Percentiles rank a stretch among this genome's conserved stretches.
These are phyloP conservation scores for Austroboletus eburneus DNA, from an alignment of 768 basidiomycete species.

Conservation along the genomic window DNA sequence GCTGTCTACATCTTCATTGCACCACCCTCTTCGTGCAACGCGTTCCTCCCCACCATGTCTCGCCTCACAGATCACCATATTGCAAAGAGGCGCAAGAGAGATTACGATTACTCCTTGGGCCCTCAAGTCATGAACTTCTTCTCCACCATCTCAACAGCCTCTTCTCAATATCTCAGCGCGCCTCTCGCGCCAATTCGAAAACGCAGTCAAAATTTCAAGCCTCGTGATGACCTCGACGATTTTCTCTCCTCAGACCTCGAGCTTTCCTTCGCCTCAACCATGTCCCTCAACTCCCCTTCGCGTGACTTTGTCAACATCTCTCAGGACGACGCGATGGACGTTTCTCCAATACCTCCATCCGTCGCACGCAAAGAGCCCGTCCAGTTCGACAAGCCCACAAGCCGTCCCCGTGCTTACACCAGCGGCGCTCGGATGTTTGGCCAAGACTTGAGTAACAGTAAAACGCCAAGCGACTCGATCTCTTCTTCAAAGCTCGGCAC, in stretches of 20 bases:
- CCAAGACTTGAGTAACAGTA: slow-evolving; percentile 63
- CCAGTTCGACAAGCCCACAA: slow-evolving; percentile 29
- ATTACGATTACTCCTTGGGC: slow-evolving; percentile 23
- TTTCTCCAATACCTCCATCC: slow-evolving; percentile 60
- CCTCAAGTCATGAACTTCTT: slow-evolving; percentile 55
- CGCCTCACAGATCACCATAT: slow-evolving; percentile 38
- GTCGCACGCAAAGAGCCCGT: slow-evolving; percentile 24
- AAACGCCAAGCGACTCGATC: slow-evolving; percentile 30
- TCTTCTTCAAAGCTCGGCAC: slow-evolving; percentile 27
- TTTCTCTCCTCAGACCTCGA: slow-evolving; percentile 76
- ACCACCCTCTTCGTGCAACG: slow-evolving; percentile 15
- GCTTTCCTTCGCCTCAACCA: slow-evolving; percentile 76
- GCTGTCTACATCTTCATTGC: background rate
- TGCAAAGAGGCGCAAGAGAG: slow-evolving; percentile 46
- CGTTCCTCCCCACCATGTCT: slow-evolving; percentile 35
- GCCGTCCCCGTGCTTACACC: slow-evolving; percentile 63
- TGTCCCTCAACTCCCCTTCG: slow-evolving; percentile 74
- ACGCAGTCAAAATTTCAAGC: slow-evolving; percentile 41
- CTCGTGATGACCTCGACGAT: slow-evolving; percentile 55
- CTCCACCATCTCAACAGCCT: slow-evolving; percentile 35
- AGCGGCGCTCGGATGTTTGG: slow-evolving; percentile 68
- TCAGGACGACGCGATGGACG: slow-evolving; percentile 71
- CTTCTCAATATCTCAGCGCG: slow-evolving; percentile 42
- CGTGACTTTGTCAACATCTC: slow-evolving; percentile 42
- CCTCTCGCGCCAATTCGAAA: slow-evolving; percentile 44